These are phyloP conservation scores for Nemania sp. DNA, from an alignment of 2,329 filamentous ascomycete species.

Conservation along the genomic window DNA sequence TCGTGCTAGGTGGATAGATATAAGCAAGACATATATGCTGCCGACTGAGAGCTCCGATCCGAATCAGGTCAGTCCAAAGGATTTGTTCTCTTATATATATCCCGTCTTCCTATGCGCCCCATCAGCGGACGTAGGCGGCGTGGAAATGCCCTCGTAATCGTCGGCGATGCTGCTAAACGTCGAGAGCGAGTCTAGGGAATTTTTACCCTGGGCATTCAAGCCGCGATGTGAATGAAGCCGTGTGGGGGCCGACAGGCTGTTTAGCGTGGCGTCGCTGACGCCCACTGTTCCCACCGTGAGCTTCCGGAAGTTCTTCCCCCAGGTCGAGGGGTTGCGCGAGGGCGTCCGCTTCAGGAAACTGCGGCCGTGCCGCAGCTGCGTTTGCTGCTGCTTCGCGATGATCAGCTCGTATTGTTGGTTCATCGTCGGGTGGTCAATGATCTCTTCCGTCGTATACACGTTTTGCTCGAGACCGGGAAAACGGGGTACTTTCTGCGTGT, in stretches of 20 bases:
- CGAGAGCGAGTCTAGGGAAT: conserved; percentile 39
- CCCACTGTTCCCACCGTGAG: conserved; percentile 25
- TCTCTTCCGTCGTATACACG: conserved; percentile 51
- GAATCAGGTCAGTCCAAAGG: background rate
- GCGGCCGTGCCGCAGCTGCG: conserved; percentile 29
- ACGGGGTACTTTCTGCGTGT: conserved; percentile 49
- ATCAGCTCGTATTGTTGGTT: conserved; percentile 51
- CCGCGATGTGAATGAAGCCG: conserved; percentile 21
- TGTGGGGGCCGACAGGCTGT: conserved; percentile 20
- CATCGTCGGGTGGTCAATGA: conserved; percentile 57
- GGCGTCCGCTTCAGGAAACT: conserved; percentile 32
- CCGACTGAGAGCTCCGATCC: too few relatives aligned
- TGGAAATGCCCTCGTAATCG: conserved; percentile 28
- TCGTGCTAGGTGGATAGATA: background rate
- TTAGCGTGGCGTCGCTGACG: conserved; percentile 13
- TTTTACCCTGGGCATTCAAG: conserved; percentile 26
- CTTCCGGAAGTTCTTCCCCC: conserved; percentile 35
- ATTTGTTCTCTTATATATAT: too few relatives aligned
- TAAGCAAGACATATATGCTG: too few relatives aligned
- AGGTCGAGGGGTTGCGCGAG: conserved; percentile 27
- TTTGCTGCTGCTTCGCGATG: conserved; percentile 36
- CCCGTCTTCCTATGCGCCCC: conserved; percentile 1
- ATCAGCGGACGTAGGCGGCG: conserved; percentile 24
- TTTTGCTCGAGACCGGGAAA: conserved; percentile 44
- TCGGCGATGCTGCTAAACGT: conserved; percentile 37